Base-by-base conservation (phyloP, 257 asterid species). In the Petunia axillaris region DNA sequence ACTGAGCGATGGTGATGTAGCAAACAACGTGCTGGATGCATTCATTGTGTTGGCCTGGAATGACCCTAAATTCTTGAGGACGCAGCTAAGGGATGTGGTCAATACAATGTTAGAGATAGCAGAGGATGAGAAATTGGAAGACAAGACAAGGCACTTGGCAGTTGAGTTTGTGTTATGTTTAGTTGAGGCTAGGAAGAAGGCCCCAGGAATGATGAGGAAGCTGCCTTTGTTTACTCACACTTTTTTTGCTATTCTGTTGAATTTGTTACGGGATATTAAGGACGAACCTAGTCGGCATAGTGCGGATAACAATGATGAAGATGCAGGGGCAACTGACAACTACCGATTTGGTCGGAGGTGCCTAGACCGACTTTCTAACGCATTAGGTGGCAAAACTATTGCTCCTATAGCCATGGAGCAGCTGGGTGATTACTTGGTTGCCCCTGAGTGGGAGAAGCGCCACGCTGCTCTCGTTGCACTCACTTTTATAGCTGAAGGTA, bases 161-260 rank as follows among this genome's bases (percentile, higher is more conserved):
- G 25, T 25, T 25, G 25, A 25, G 25, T 25, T 25, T 25, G 25
- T 25, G 25, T 25, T 25, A 25, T 25, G 25, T 25, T 25, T 25
- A 25, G 25, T 25, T 25, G 25, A 25, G 25, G 25, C 98, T 0
- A 89, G 98, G 79, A 98, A 94, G 81, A 88, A 98, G 82, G 98
- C 98, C 1, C 98, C 98, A 0, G 98, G 98, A 85, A 93, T 94
- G 98, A 93, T 94, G 98, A 92, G 98, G 85, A 94, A 94, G 87
- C 62, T 94, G 89, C 98, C 98, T 0, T 98, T 93, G 80, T 94
- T 93, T 84, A 25, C 25, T 25, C 25, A 25, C 25, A 25, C 25
- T 25, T 25, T 25, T 25, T 25, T 94, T 38, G 84, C 98, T 2
- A 93, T 94, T 38, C 25, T 25, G 25, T 25, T 25, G 25, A 25